Base-by-base conservation (phyloP, 345 rosid species). In the Passiflora organensis region DNA sequence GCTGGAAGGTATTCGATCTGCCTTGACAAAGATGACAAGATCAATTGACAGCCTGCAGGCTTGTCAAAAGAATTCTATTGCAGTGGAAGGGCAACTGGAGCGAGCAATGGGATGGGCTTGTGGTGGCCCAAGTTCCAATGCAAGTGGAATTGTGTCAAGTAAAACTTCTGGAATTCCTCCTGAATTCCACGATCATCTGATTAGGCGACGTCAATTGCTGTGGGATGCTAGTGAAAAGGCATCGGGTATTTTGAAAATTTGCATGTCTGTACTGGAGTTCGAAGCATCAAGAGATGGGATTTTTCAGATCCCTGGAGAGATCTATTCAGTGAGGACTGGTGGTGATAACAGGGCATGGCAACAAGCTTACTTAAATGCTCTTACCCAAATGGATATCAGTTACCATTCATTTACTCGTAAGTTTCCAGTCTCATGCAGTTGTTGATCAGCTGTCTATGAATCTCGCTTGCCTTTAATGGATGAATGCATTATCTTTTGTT, bases 81-180 rank as follows among this genome's bases (percentile, higher is more conserved):
- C 77, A 23, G 95, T 93, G 17, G 93, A 86, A 80, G 93, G 88
- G 58, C 87, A 90, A 74, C 84, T 90, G 28, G 97, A 86, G 78
- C 82, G 97, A 72, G 93, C 97, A 60, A 84, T 90, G 95, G 84
- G 82, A 49, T 90, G 95, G 97, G 95, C 97, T 68, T 90, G 97
- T 47, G 95, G 95, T 55, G 95, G 87, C 38, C 74, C 87, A 68
- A 79, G 73, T 63, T 78, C 93, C 51, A 63, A 61, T 63, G 55
- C 72, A 38, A 43, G 68, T 48, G 95, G 80, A 74, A 78, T 69
- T 65, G 62, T 78, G 41, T 72, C 90, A 38, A 58, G 77, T 64
- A 90, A 81, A 81, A 67, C 69, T 57, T 81, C 93, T 15, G 91
- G 91, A 48, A 87, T 86, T 69, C 95, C 97, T 71, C 70, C 83